Conservation (phyloP, 1,139 yeast genomes). For the Yarrowia galli region DNA sequence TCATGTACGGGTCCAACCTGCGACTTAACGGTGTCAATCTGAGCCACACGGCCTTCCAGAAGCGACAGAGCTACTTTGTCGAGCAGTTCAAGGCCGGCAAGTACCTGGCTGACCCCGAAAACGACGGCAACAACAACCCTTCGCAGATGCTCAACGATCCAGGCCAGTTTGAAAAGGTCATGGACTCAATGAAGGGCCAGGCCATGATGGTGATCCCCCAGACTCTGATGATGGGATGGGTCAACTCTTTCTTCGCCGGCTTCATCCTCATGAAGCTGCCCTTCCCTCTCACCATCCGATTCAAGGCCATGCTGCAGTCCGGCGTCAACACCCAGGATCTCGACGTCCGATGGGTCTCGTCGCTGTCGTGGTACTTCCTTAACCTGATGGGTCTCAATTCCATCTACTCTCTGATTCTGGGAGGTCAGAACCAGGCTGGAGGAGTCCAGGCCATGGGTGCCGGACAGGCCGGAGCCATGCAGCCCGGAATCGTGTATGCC, state of each 20-base stretch:
- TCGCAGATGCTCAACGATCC: slow-evolving; percentile 76
- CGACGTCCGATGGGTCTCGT: slow-evolving; percentile 92
- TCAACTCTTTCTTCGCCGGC: slow-evolving; percentile 90
- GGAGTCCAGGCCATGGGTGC: slow-evolving; percentile 48
- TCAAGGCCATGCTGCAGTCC: slow-evolving; percentile 89
- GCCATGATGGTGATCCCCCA: slow-evolving; percentile 88
- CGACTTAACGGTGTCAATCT: slow-evolving; percentile 59
- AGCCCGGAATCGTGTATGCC: slow-evolving; percentile 59
- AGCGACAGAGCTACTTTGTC: slow-evolving; percentile 57
- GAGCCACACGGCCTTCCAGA: slow-evolving; percentile 57
- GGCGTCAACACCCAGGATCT: slow-evolving; percentile 86
- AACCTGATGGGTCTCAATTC: slow-evolving; percentile 86
- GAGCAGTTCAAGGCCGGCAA: slow-evolving; percentile 61
- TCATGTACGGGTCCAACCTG: slow-evolving; percentile 64
- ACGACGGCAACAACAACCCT: slow-evolving; percentile 53
- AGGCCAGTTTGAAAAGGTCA: slow-evolving; percentile 72
- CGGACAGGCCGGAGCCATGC: slow-evolving; percentile 48
- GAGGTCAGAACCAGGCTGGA: slow-evolving; percentile 57
- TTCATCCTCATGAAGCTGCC: slow-evolving; percentile 83
- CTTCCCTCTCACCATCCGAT: slow-evolving; percentile 84
- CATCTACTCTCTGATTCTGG: slow-evolving; percentile 74
- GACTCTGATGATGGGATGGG: slow-evolving; percentile 95
- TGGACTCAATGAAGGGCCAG: slow-evolving; percentile 81
- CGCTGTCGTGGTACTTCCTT: slow-evolving; percentile 97
- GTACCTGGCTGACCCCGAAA: slow-evolving; percentile 58